Evolutionary conservation across 1,139 yeast species (phyloP), one percentile per base, ranked within the genome.

Genomic region (Blastobotrys buckinghamii): DNA sequence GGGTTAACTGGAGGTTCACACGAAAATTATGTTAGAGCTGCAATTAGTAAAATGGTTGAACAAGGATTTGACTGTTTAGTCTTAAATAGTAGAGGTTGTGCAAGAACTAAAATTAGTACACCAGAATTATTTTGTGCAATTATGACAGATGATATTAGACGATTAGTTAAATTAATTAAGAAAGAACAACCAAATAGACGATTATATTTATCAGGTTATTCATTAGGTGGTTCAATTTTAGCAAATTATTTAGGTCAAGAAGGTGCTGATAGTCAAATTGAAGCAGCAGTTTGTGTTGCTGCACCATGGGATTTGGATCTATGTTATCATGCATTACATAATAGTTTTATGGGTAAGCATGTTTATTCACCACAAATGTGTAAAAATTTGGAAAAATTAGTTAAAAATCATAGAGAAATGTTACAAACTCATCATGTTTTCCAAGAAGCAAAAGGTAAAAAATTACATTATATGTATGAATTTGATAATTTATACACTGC

Each of bases 1-100:
- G 97, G 97, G 0, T 75, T 90, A 37, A 90, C 88, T 5, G 97
- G 97, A 19, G 96, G 97, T 0, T 84, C 95, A 19, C 95, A 88
- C 58, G 97, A 90, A 63, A 79, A 92, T 2, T 81, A 89, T 59
- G 84, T 89, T 50, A 78, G 96, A 52, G 81, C 90, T 51, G 58
- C 64, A 9, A 53, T 67, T 38, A 47, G 50, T 6, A 44, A 54
- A 7, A 50, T 55, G 30, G 51, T 56, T 13, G 55, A 54, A 22
- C 53, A 54, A 16, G 62, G 60, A 20, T 78, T 80, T 71, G 94
- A 86, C 55, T 77, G 81, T 15, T 85, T 81, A 29, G 96, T 89
- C 13, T 67, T 86, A 53, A 88, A 87, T 63, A 75, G 85, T 17
- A 75, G 97, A 58, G 97, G 97, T 6, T 90, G 97, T 67, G 86